Evolutionary conservation across 768 basidiomycete genomes (phyloP).

Genomic region (Coprinellus aureogranulatus): DNA sequence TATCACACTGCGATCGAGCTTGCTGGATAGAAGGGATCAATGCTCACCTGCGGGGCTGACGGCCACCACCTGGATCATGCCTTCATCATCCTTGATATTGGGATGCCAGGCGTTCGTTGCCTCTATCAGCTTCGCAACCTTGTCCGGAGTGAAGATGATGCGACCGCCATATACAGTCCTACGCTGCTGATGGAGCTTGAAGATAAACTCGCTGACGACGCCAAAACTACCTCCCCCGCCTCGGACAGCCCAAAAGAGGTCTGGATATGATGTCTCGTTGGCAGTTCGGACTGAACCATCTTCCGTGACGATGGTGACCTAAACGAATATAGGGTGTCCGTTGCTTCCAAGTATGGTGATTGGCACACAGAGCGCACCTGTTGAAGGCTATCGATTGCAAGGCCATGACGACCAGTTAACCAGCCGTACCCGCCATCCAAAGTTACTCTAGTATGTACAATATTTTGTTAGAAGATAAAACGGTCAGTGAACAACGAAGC

Average conservation of each 20-base stretch:
- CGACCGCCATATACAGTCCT: conserved; percentile 46
- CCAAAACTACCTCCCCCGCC: conserved; percentile 58
- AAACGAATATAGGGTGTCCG: background rate
- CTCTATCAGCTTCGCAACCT: conserved; percentile 30
- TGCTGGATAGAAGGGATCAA: background rate
- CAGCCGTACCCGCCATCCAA: conserved; percentile 58
- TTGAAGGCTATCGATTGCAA: conserved; percentile 48
- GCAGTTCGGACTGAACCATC: conserved; percentile 39
- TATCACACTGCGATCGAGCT: background rate
- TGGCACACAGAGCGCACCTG: conserved; percentile 19
- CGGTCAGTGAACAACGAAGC: conserved; percentile 11
- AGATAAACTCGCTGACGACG: conserved; percentile 53
- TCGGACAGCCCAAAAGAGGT: conserved; percentile 52
- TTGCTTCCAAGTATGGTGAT: too few relatives aligned
- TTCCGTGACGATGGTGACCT: conserved; percentile 48
- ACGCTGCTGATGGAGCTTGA: conserved; percentile 48
- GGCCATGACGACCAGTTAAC: conserved; percentile 43
- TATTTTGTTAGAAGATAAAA: background rate
- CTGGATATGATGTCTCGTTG: conserved; percentile 35
- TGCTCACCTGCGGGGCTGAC: conserved; percentile 37
- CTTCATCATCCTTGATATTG: conserved; percentile 38
- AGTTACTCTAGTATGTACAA: conserved; percentile 37
- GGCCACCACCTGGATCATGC: conserved; percentile 25
- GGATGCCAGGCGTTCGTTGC: conserved; percentile 37
- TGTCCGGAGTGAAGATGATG: conserved; percentile 32